Percentiles rank a stretch among this genome's conserved stretches.
Evolutionary conservation across 768 basidiomycete genomes (phyloP).

Genomic region (Hypsizygus marmoreus): DNA sequence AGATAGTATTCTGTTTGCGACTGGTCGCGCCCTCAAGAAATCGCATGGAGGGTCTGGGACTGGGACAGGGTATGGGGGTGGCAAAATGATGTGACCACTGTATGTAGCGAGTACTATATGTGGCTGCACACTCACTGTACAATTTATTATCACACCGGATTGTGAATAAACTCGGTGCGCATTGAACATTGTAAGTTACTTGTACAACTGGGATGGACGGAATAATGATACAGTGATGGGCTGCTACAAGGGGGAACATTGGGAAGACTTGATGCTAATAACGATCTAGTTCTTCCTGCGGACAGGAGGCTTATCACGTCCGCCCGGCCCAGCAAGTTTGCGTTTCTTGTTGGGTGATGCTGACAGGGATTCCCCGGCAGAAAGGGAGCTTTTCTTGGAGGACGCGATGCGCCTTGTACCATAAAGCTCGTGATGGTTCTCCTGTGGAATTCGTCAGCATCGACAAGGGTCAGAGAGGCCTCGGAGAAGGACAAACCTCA

Average conservation of each 20-base stretch:
- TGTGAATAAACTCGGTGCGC: constrained; percentile 9
- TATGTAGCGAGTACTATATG: constrained; percentile 2
- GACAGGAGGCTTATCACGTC: constrained; percentile 8
- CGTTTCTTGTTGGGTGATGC: constrained; percentile 38
- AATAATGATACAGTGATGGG: too few species aligned
- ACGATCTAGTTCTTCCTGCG: constrained; percentile 14
- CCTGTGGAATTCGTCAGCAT: constrained; percentile 27
- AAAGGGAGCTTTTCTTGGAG: constrained; percentile 9
- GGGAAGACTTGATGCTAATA: too few species aligned
- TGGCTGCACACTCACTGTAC: constrained; percentile 12
- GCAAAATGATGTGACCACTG: constrained; percentile 46
- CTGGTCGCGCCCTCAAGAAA: constrained; percentile 75
- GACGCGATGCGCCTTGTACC: constrained; percentile 22
- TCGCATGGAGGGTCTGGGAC: constrained; percentile 32
- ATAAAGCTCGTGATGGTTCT: constrained; percentile 40
- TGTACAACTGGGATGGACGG: too few species aligned
- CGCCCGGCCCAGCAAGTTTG: constrained; percentile 19
- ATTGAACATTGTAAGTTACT: too few species aligned
- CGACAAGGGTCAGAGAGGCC: not conserved
- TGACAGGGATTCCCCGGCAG: constrained; percentile 12
- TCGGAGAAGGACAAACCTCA: too few species aligned
- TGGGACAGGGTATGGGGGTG: constrained; percentile 31
- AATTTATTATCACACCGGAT: constrained; percentile 11
- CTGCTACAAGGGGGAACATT: not conserved
- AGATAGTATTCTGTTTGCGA: constrained; percentile 86